These are phyloP conservation scores for Prunus persica DNA, from an alignment of 306 rosid genomes.

Conservation along the genomic window DNA sequence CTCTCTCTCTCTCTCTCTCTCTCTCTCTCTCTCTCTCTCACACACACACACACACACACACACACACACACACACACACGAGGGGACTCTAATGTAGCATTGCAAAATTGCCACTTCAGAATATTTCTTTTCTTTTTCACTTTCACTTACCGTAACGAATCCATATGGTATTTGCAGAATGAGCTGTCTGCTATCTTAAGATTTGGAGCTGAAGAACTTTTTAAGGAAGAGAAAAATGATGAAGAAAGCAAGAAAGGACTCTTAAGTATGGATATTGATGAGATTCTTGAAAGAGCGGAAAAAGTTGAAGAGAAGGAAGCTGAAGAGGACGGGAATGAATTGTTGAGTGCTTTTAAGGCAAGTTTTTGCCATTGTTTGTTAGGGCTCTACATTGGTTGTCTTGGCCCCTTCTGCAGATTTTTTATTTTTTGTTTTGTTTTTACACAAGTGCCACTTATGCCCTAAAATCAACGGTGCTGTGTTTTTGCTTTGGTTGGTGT, in stretches of 20 bases:
- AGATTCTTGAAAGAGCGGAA: slow-evolving; percentile 99
- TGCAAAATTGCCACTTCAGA: not conserved
- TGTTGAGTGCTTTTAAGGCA: slow-evolving; percentile 96
- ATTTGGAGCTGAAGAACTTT: slow-evolving; percentile 98
- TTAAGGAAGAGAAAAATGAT: slow-evolving; percentile 91
- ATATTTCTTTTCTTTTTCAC: not conserved
- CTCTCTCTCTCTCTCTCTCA: too few species aligned
- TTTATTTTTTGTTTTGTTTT: not conserved
- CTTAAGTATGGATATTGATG: slow-evolving; percentile 91
- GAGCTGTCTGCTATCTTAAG: slow-evolving; percentile 94
- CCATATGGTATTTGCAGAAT: slow-evolving; percentile 46
- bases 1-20: not conserved
- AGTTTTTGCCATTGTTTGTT: slow-evolving; percentile 25
- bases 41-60: not conserved
- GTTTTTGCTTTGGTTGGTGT: not conserved
- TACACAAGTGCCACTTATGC: not conserved
- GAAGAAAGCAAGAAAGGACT: slow-evolving; percentile 97
- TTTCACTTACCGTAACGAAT: not conserved
- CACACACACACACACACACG: not conserved
- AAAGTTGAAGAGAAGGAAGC: slow-evolving; percentile 92
- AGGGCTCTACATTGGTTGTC: not conserved
- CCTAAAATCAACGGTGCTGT: not conserved
- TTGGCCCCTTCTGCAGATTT: not conserved
- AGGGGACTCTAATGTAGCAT: not conserved
- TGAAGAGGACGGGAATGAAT: slow-evolving; percentile 70